phyloP scores from a whole-genome alignment of 257 asterid species.

The Leonotis leonurus region DNA sequence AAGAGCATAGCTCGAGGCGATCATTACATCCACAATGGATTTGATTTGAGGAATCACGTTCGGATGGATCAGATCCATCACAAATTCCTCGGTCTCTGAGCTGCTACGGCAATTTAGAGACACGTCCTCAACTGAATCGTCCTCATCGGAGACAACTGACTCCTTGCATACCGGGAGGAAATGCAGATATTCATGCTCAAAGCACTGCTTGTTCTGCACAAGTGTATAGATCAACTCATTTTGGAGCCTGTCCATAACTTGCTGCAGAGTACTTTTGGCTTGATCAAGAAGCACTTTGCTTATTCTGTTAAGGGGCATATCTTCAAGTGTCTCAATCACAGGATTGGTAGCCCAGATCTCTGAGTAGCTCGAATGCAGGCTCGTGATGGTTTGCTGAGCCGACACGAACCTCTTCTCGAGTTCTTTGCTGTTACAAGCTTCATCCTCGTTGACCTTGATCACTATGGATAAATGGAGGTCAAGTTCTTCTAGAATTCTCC shows the following conservation, averaged over 20 bases:
- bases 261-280: slow-evolving; percentile 36
- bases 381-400: slow-evolving; percentile 31
- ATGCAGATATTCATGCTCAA: slow-evolving; percentile 19
- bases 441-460: slow-evolving; percentile 21
- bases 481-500: slow-evolving; percentile 29
- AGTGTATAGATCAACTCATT: slow-evolving; percentile 42
- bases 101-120: slow-evolving; percentile 30
- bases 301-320: slow-evolving; percentile 8
- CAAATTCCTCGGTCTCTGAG: slow-evolving; percentile 34
- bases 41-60: slow-evolving; percentile 39
- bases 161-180: slow-evolving; percentile 27
- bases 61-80: slow-evolving; percentile 51
- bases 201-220: slow-evolving; percentile 34
- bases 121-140: slow-evolving; percentile 31
- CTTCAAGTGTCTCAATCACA: slow-evolving; percentile 14
- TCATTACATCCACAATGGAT: slow-evolving; percentile 46
- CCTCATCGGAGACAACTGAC: slow-evolving; percentile 34
- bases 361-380: slow-evolving; percentile 27
- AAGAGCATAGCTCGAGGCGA: slow-evolving; percentile 33
- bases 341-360: slow-evolving; percentile 42
- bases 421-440: slow-evolving; percentile 17
- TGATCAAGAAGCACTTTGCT: slow-evolving; percentile 25
- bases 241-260: slow-evolving; percentile 52
- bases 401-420: slow-evolving; percentile 30
- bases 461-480: slow-evolving; percentile 34